Evolutionary conservation across 139 green algal species (phyloP), one percentile per base, ranked within the genome.

Genomic region (Coccomyxa sp.): DNA sequence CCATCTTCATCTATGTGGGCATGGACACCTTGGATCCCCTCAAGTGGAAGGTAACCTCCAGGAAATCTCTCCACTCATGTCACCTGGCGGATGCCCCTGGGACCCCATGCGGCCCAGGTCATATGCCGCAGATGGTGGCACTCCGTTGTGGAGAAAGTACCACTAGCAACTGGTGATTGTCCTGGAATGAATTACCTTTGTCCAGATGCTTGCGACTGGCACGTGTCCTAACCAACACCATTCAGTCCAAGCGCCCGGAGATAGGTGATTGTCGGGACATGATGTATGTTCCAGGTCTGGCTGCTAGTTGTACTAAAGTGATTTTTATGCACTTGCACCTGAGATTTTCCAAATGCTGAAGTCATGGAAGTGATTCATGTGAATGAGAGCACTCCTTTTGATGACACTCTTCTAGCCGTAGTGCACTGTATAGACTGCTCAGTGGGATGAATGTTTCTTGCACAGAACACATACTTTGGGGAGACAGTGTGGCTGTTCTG

Each of bases 1-100:
- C 93, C 81, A 96, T 97, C 84, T 97, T 96, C 88, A 85, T 97
- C 23, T 96, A 94, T 86, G 86, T 95, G 58, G 94, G 94, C 80
- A 91, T 96, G 91, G 93, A 97, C 76, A 89, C 88, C 10, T 81
- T 96, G 75, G 93, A 97, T 80, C 91, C 92, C 0, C 75, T 90
- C 60, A 95, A 96, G 82, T 97, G 94, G 94, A 79, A 87, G 90
- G 90, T 91, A 67, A 71, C 78, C 15, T 79, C 38, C 45, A 16
- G 13, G 13, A 23, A 60, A 78, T 76, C 28, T 30, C 27, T 28
- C 25, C 0, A 10, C 63, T 4, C 21, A 71, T 71, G 63, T 1
- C 63, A 71, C 63, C 38, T 21, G 63, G 15, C 18, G 63, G n/a
- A n/a, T n/a, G n/a, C n/a, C n/a, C n/a, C n/a, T n/a, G n/a, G n/a